Evolutionary conservation across 2,329 filamentous ascomycete genomes (phyloP).

Genomic region (Emergomyces orientalis): DNA sequence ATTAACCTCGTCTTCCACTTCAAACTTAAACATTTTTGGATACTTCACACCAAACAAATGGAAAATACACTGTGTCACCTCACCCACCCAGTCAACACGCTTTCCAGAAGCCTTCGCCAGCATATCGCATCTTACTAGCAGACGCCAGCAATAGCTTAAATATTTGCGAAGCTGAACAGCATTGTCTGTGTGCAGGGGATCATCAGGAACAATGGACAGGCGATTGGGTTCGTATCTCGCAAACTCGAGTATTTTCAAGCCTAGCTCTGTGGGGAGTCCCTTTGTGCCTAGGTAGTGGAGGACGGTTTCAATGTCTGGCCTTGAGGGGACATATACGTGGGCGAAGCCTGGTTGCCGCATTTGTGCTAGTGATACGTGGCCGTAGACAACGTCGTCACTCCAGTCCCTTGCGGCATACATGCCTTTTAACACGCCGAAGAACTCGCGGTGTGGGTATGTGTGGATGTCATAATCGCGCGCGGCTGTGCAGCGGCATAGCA

Average conservation of each 20-base stretch:
- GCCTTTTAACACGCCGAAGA: neutral
- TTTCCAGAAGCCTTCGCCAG: neutral
- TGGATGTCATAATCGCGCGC: neutral
- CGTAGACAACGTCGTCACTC: neutral
- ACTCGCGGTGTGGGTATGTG: neutral
- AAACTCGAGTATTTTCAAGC: neutral
- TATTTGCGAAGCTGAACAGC: neutral
- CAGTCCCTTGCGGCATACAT: neutral
- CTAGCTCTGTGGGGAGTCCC: neutral
- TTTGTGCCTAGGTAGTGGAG: neutral
- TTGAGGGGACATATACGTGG: neutral
- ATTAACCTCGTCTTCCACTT: neutral
- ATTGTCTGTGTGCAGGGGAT: neutral
- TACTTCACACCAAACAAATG: neutral
- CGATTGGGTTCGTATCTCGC: neutral
- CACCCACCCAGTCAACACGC: neutral
- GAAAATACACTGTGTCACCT: neutral
- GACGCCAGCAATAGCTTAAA: neutral
- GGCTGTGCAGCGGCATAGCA: neutral
- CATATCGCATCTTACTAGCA: neutral
- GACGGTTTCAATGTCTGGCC: neutral
- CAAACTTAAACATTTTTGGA: neutral
- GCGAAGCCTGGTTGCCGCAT: neutral
- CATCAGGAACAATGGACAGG: neutral
- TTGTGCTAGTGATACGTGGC: neutral